phyloP scores from a whole-genome alignment of 106 monocot species.

The Phalaenopsis aphrodite region DNA sequence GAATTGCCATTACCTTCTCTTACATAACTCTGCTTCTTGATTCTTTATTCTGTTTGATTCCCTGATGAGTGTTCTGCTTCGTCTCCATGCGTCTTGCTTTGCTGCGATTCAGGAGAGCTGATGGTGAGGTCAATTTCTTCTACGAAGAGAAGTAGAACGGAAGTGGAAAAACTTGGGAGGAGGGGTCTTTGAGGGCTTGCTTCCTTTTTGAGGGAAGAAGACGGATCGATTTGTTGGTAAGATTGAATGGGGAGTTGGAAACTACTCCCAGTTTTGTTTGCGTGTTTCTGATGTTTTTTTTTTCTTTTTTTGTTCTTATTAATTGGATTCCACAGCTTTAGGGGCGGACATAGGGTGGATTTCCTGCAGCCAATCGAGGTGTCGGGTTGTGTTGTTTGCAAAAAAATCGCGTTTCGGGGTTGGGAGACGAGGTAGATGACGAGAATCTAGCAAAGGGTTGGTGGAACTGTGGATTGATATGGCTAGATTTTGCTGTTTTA shows the following conservation, averaged over 20 bases:
- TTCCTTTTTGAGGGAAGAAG: neutral
- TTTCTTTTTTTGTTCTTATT: too few relatives aligned
- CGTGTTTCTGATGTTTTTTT: too few relatives aligned
- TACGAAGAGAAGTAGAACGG: neutral
- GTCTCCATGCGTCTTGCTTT: neutral
- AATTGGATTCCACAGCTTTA: too few relatives aligned
- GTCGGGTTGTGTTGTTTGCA: neutral
- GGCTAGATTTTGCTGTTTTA: conserved; percentile 2
- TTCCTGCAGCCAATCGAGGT: neutral
- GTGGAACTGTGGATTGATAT: neutral
- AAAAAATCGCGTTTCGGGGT: neutral
- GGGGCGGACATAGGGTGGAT: too few relatives aligned
- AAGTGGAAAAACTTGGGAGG: neutral
- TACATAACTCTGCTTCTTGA: too few relatives aligned
- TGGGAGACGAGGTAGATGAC: neutral
- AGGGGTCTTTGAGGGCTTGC: neutral
- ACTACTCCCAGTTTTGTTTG: neutral
- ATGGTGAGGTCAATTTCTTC: neutral
- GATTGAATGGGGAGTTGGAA: neutral
- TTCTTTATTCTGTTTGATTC: too few relatives aligned
- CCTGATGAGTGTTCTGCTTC: neutral
- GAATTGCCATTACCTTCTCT: too few relatives aligned
- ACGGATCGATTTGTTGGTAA: neutral
- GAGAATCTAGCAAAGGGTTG: neutral
- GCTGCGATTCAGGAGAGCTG: neutral